These are phyloP conservation scores for Chlamydomonas reinhardtii DNA, from an alignment of 163 green algal genomes.

Conservation along the genomic window DNA sequence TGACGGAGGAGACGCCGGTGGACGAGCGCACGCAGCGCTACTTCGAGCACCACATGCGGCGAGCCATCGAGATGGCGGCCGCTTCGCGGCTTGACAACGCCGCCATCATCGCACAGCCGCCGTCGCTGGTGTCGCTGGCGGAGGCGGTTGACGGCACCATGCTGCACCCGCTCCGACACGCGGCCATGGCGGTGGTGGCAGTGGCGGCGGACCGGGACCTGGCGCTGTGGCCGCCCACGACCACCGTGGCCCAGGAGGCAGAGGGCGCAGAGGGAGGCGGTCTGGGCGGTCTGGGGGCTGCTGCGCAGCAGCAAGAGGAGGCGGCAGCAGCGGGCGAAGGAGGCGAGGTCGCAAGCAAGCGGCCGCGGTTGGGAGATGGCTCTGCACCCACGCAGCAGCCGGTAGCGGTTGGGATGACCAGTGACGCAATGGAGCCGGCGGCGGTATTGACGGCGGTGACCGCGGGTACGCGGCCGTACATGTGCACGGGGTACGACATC, in stretches of 20 bases:
- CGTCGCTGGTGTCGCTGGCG: constrained; percentile 41
- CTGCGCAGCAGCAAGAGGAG: not conserved
- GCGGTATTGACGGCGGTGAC: not conserved
- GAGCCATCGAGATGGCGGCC: constrained; percentile 52
- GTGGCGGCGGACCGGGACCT: constrained; percentile 74
- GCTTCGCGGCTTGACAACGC: constrained; percentile 62
- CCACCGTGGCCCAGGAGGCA: not conserved
- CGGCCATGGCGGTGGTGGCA: constrained; percentile 81
- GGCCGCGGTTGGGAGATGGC: not conserved
- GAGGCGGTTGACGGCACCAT: constrained; percentile 60
- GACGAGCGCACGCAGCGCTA: constrained; percentile 36
- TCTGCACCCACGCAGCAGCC: not conserved
- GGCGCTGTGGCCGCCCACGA: constrained; percentile 67
- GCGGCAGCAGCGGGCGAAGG: not conserved
- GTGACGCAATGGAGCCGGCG: not conserved
- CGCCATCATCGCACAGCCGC: constrained; percentile 77
- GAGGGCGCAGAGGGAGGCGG: not conserved
- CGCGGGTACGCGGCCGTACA: constrained; percentile 77
- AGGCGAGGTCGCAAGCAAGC: constrained; percentile 25
- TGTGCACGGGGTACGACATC: constrained; percentile 93
- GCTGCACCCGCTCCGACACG: constrained; percentile 81
- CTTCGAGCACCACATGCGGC: constrained; percentile 71
- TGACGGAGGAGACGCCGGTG: constrained; percentile 21
- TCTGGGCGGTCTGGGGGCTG: not conserved
- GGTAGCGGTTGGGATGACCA: not conserved